These are phyloP conservation scores for Trichothecium sympodiale DNA, from an alignment of 2,329 filamentous ascomycete genomes.

Conservation along the genomic window DNA sequence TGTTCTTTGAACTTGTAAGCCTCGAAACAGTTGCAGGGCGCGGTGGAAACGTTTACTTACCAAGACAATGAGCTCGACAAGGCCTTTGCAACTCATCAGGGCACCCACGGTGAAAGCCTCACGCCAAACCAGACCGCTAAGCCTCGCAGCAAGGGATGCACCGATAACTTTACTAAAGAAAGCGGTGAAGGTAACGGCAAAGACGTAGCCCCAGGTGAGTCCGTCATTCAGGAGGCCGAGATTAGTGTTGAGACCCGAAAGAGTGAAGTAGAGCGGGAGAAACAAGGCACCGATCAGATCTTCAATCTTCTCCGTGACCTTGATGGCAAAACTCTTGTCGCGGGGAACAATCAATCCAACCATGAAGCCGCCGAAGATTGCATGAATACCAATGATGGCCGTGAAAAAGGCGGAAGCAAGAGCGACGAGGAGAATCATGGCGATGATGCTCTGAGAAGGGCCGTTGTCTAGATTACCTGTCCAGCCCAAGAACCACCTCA, in stretches of 20 bases:
- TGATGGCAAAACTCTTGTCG: slow-evolving; percentile 81
- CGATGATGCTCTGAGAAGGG: slow-evolving; percentile 74
- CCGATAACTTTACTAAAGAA: slow-evolving; percentile 80
- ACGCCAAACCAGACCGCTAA: slow-evolving; percentile 74
- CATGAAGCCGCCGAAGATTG: slow-evolving; percentile 90
- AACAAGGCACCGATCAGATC: slow-evolving; percentile 79
- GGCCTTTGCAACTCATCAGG: slow-evolving; percentile 85
- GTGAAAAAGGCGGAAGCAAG: slow-evolving; percentile 79
- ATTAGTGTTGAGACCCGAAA: slow-evolving; percentile 82
- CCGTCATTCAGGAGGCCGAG: slow-evolving; percentile 73
- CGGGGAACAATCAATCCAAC: slow-evolving; percentile 84
- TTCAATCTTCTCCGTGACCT: slow-evolving; percentile 87
- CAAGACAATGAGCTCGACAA: slow-evolving; percentile 90
- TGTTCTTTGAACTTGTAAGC: slow-evolving; percentile 30
- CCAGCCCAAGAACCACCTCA: slow-evolving; percentile 62
- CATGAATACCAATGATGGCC: slow-evolving; percentile 79
- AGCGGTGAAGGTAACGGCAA: slow-evolving; percentile 71
- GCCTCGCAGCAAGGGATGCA: slow-evolving; percentile 64
- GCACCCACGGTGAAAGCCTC: slow-evolving; percentile 76
- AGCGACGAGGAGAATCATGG: slow-evolving; percentile 68
- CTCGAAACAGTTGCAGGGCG: neutral
- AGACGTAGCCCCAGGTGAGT: slow-evolving; percentile 79
- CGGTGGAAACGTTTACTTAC: slow-evolving; percentile 33
- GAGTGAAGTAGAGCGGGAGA: slow-evolving; percentile 83
- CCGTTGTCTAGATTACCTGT: slow-evolving; percentile 77